phyloP scores from a whole-genome alignment of 345 rosid species.

The Lumnitzera littorea region DNA sequence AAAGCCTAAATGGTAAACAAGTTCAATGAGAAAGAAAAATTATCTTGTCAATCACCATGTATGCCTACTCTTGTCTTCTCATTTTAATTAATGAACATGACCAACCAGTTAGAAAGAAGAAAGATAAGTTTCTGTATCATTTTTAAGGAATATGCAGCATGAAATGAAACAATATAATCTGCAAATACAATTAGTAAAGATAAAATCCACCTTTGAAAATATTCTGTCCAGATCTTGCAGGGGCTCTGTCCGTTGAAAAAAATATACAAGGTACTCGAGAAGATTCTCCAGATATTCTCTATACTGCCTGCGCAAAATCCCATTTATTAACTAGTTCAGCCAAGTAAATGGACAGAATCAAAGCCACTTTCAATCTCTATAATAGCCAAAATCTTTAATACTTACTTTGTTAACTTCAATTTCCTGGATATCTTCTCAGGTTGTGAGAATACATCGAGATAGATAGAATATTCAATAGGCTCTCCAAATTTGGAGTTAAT shows the following conservation, averaged over 20 bases:
- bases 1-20: too few species aligned
- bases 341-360: background rate
- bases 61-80: too few species aligned
- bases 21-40: too few species aligned
- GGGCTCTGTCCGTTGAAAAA: slow-evolving; percentile 90
- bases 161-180: background rate
- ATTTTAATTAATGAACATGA: too few species aligned
- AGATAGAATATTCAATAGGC: slow-evolving; percentile 72
- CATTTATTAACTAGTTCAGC: too few species aligned
- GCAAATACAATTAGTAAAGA: background rate
- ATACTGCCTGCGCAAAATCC: slow-evolving; percentile 54
- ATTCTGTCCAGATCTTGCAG: slow-evolving; percentile 88
- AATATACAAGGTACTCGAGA: slow-evolving; percentile 62
- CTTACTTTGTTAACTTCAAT: slow-evolving; percentile 58
- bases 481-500: slow-evolving; percentile 84
- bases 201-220: slow-evolving; percentile 51
- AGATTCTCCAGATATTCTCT: slow-evolving; percentile 69
- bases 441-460: slow-evolving; percentile 68
- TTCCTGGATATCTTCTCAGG: slow-evolving; percentile 56
- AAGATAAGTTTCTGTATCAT: too few species aligned
- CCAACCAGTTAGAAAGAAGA: too few species aligned
- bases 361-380: background rate
- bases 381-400: background rate
- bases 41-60: too few species aligned
- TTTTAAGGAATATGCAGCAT: too few species aligned